Percentiles rank a stretch among this genome's conserved stretches.
These are phyloP conservation scores for Candida dendrica DNA, from an alignment of 805 yeast genomes.

Conservation along the genomic window DNA sequence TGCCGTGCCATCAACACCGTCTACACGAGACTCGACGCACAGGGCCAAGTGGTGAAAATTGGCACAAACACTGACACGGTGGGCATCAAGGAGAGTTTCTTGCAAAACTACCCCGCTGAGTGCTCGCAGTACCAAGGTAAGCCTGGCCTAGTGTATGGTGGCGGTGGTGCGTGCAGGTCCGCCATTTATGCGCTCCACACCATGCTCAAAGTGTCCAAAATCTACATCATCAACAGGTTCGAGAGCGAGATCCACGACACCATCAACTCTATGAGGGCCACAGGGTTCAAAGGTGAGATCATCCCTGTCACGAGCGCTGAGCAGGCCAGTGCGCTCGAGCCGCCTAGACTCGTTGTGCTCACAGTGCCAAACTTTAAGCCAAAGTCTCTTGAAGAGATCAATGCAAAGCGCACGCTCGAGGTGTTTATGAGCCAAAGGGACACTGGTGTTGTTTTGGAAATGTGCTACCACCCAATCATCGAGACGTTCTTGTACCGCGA, in stretches of 20 bases:
- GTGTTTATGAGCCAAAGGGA: conserved; percentile 9
- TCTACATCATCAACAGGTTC: conserved; percentile 19
- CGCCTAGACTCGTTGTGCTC: conserved; percentile 13
- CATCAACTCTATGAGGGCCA: conserved; percentile 10
- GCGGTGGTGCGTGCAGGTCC: conserved; percentile 22
- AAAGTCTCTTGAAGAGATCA: conserved; percentile 8
- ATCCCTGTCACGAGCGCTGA: conserved; percentile 16
- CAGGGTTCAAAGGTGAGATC: conserved; percentile 19
- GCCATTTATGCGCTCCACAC: conserved; percentile 18
- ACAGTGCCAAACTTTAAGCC: conserved; percentile 20
- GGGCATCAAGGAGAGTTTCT: conserved; percentile 15
- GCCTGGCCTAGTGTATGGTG: conserved; percentile 20
- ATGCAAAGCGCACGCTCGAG: conserved; percentile 17
- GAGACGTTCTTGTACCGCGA: conserved; percentile 13
- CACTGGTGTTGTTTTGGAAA: conserved; percentile 18
- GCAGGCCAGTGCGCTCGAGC: conserved; percentile 9
- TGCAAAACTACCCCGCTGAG: conserved; percentile 15
- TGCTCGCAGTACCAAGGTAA: conserved; percentile 4
- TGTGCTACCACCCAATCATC: conserved; percentile 20
- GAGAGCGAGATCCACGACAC: conserved; percentile 14
- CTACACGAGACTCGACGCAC: conserved; percentile 8
- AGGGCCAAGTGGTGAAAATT: conserved; percentile 6
- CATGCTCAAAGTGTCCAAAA: conserved; percentile 16
- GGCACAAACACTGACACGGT: conserved; percentile 23
- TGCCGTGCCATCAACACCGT: conserved; percentile 22